Base-by-base conservation (phyloP, 139 green algal species). In the Monoraphidium neglectum region DNA sequence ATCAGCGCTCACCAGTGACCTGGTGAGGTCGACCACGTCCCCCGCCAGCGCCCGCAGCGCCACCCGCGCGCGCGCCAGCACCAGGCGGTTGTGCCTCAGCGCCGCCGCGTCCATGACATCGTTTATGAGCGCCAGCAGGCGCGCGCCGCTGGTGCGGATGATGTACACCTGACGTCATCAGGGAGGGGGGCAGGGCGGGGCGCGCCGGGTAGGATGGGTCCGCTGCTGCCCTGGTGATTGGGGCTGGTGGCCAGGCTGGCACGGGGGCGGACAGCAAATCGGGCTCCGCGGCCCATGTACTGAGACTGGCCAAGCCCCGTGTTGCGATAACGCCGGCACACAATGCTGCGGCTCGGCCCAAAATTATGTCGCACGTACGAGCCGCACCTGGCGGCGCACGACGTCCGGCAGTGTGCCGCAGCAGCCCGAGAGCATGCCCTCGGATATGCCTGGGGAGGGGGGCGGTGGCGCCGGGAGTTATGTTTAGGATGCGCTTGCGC, bases 41-140 rank as follows among this genome's bases (percentile, higher is more conserved):
- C 81, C 83, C 65, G 84, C 83, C 46, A 85, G 66, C 51, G 84
- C 78, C 2, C 79, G 71, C 70, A 88, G 76, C 2, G 77, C 57
- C 33, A 88, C 59, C 54, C 76, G 72, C 76, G 83, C 83, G 71
- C 84, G 78, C 68, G 83, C 83, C 59, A 88, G 76, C 78, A 88
- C 78, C 60, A 88, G 83, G 43, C 83, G 77, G 72, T 85, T 82
- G 64, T 88, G 79, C 10, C 82, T 49, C 46, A 87, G 74, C 35
- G 82, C 78, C 37, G 82, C 82, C 0, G 82, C 82, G 43, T 87
- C 82, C 83, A 88, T 88, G 0, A 88, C 83, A 51, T 88, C 83
- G 47, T 88, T 88, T 71, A 88, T 85, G 24, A 88, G 76, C 33
- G 82, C 82, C 70, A 87, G 71, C 75, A 87, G 70, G 1, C 82